Conservation (phyloP, 2,329 filamentous ascomycete genomes). For the Neofusicoccum ribis region DNA sequence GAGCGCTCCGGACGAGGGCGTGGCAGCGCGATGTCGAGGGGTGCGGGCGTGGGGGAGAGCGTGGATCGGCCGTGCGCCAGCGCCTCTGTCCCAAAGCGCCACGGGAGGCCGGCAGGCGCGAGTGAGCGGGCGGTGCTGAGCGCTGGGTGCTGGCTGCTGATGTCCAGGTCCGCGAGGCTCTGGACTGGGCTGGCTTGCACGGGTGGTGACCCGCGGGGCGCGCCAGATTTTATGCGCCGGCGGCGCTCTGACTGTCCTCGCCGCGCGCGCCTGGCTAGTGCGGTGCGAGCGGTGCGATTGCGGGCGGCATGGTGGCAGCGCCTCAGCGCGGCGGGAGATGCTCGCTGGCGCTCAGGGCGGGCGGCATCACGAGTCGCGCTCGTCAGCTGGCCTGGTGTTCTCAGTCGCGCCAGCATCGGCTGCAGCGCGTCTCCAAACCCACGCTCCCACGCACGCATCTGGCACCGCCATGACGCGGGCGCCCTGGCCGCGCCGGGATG, state of each 20-base stretch:
- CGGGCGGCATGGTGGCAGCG: not conserved
- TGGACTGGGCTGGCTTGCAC: not conserved
- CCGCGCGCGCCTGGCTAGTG: not conserved
- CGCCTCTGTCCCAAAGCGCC: not conserved
- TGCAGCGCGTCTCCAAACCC: not conserved
- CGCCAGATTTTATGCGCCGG: not conserved
- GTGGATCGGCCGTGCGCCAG: not conserved
- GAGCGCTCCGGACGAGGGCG: not conserved
- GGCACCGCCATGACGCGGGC: not conserved
- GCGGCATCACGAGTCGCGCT: conserved; percentile 9
- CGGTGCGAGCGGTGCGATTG: not conserved
- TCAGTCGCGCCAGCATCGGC: not conserved
- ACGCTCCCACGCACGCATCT: not conserved
- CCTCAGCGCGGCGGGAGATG: not conserved
- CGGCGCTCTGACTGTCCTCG: not conserved
- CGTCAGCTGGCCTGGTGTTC: conserved; percentile 6
- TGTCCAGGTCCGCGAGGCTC: not conserved
- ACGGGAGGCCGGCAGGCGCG: not conserved
- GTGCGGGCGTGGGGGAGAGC: conserved; percentile 1
- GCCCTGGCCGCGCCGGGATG: not conserved
- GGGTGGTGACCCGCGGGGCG: not conserved
- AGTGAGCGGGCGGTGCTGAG: not conserved
- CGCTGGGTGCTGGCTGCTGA: not conserved
- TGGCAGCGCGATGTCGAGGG: not conserved
- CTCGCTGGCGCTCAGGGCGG: no score